Evolutionary conservation across 2,329 filamentous ascomycete species (phyloP).

Genomic region (Fusarium graminum): DNA sequence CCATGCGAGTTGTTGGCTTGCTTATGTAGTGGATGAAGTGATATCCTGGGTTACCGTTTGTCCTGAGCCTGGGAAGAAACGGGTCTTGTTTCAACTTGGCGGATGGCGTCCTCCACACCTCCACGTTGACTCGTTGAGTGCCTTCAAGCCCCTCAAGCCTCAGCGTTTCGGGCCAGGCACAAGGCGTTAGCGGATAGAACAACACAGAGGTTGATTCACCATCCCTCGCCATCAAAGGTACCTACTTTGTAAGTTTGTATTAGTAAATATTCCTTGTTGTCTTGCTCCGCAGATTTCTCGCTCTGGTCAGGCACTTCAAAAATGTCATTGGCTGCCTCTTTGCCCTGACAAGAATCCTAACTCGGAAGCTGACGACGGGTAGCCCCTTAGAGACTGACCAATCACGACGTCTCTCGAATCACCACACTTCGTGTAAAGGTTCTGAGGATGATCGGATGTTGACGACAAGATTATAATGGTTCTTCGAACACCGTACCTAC

Average conservation of each 20-base stretch:
- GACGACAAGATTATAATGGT: constrained; percentile 21
- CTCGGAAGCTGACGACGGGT: constrained; percentile 42
- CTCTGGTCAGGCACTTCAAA: constrained; percentile 28
- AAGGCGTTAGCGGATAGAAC: constrained; percentile 28
- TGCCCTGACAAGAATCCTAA: constrained; percentile 44
- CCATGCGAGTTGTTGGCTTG: constrained; percentile 30
- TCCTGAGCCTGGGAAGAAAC: constrained; percentile 34
- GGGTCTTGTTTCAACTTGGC: constrained; percentile 43
- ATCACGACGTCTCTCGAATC: constrained; percentile 37
- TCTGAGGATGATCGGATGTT: constrained; percentile 10
- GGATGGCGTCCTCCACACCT: constrained; percentile 38
- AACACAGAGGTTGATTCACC: constrained; percentile 35
- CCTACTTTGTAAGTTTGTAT: no score
- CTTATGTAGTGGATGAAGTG: constrained; percentile 36
- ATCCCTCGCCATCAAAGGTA: constrained; percentile 23
- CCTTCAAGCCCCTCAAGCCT: constrained; percentile 35
- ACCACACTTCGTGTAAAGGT: constrained; percentile 26
- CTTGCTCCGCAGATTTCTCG: constrained; percentile 31
- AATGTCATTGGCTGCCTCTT: constrained; percentile 48
- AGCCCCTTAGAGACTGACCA: constrained; percentile 46
- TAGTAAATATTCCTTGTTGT: constrained; percentile 21
- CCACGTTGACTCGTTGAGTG: constrained; percentile 34
- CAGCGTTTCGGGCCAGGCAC: constrained; percentile 38
- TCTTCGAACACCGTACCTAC: constrained; percentile 1
- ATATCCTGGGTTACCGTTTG: constrained; percentile 28